phyloP scores from a whole-genome alignment of 2,329 filamentous ascomycete genomes.

The Colletotrichum sp. region DNA sequence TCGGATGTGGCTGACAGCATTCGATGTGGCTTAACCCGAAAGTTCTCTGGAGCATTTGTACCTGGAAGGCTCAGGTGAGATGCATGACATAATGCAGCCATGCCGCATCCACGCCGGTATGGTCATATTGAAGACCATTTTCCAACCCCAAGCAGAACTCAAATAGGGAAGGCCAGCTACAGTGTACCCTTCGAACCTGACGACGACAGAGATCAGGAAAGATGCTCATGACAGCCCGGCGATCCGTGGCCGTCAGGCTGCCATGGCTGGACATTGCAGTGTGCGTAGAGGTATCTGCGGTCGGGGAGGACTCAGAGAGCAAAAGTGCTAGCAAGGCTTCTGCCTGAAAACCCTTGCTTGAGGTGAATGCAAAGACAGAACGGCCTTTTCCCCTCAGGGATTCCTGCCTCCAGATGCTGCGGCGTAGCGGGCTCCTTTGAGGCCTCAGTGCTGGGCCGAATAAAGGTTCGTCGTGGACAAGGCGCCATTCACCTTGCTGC shows the following conservation, averaged over 20 bases:
- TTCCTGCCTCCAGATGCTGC: not conserved
- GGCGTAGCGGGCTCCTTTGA: not conserved
- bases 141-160: not conserved
- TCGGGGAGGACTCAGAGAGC: not conserved
- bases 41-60: not conserved
- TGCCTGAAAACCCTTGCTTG: not conserved
- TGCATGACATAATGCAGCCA: not conserved
- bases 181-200: not conserved
- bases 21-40: not conserved
- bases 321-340: not conserved
- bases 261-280: not conserved
- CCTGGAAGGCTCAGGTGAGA: not conserved
- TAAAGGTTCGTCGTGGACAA: not conserved
- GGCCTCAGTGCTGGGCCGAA: not conserved
- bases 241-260: not conserved
- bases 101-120: not conserved
- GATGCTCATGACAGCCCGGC: not conserved
- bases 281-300: not conserved
- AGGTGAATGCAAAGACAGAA: not conserved
- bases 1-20: not conserved
- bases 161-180: not conserved
- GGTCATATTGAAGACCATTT: not conserved
- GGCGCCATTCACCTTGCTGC: not conserved
- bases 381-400: not conserved
- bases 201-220: not conserved